Evolutionary conservation across 2,329 filamentous ascomycete genomes (phyloP).

Genomic region (Penicillium sp.): DNA sequence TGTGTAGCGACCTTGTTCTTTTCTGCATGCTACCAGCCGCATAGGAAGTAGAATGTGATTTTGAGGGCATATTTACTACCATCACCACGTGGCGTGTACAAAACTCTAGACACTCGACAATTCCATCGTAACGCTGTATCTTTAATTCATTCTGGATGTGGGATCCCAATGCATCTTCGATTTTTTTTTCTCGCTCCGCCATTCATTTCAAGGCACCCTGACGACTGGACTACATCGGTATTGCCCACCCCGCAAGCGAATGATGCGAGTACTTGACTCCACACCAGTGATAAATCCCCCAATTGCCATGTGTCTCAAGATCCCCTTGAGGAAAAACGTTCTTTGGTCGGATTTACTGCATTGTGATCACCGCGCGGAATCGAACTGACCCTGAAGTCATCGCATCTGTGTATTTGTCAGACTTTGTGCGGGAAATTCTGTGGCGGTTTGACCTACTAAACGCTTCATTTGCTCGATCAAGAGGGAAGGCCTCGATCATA

Average conservation of each 20-base stretch:
- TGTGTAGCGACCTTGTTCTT: neutral
- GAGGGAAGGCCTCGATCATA: slow-evolving; percentile 60
- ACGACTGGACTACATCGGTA: no score
- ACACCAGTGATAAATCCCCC: neutral
- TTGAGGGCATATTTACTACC: no score
- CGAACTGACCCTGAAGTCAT: slow-evolving; percentile 50
- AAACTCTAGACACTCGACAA: no score
- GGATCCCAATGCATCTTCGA: no score
- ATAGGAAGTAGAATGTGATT: no score
- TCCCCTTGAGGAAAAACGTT: no score
- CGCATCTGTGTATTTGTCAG: slow-evolving; percentile 29
- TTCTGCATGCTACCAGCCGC: neutral
- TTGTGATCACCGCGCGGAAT: slow-evolving; percentile 59
- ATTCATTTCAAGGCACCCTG: no score
- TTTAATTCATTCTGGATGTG: no score
- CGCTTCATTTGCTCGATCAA: slow-evolving; percentile 53
- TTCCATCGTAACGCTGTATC: no score
- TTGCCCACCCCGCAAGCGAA: neutral
- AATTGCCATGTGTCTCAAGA: neutral
- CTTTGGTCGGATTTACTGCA: slow-evolving; percentile 37
- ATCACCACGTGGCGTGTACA: no score
- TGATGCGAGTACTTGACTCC: neutral
- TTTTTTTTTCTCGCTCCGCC: no score
- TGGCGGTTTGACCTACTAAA: slow-evolving; percentile 44
- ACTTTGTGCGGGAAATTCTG: no score